Percentiles rank a stretch among this genome's conserved stretches.
These are phyloP conservation scores for Dactylellina leptospora DNA, from an alignment of 2,329 filamentous ascomycete genomes.

Conservation along the genomic window DNA sequence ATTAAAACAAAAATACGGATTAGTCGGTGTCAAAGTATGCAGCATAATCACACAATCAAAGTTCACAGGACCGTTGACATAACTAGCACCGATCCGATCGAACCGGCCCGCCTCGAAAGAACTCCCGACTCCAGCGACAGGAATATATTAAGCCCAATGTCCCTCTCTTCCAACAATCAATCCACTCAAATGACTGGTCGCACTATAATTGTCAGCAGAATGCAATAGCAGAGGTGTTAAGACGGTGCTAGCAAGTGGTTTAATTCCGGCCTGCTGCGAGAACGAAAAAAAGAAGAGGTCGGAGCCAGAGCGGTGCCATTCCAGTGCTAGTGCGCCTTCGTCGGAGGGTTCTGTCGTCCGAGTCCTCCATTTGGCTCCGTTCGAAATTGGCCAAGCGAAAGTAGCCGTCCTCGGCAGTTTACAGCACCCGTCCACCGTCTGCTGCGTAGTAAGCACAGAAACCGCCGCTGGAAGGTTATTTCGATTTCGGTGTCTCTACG, in stretches of 20 bases:
- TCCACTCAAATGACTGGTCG: no score
- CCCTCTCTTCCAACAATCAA: no score
- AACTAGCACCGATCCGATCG: no score
- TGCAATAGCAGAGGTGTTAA: not conserved
- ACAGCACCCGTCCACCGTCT: slow-evolving; percentile 20
- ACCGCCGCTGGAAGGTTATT: not conserved
- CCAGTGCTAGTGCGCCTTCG: not conserved
- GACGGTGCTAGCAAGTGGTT: no score
- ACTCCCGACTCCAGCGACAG: no score
- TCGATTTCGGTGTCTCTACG: not conserved
- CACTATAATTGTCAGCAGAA: slow-evolving; percentile 3
- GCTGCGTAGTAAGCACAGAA: slow-evolving; percentile 6
- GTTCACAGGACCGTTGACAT: no score
- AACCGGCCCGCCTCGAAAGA: no score
- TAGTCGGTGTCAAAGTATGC: no score
- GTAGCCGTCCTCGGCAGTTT: slow-evolving; percentile 26
- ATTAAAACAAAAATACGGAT: no score
- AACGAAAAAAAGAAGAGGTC: not conserved
- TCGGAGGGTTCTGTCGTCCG: slow-evolving; percentile 36
- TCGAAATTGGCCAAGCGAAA: slow-evolving; percentile 1
- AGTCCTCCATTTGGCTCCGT: slow-evolving; percentile 15
- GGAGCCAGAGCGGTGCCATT: not conserved
- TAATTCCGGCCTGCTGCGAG: no score
- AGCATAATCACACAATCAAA: no score
- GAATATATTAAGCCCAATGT: no score